phyloP scores from a whole-genome alignment of 2,329 filamentous ascomycete species.

The Colletotrichum spaethianum region DNA sequence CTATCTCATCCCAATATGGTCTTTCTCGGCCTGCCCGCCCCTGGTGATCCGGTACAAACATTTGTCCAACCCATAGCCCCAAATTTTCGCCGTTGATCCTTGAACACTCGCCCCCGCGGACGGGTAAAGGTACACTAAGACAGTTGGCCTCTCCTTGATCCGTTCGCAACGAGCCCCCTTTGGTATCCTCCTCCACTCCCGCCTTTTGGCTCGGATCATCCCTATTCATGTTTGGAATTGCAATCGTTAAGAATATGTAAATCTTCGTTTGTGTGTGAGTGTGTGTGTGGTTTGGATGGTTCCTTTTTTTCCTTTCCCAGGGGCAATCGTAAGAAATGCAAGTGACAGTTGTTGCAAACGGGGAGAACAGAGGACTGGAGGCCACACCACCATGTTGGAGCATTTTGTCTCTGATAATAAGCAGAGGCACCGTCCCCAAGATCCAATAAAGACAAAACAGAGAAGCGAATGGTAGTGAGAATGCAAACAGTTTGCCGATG shows the following conservation, averaged over 20 bases:
- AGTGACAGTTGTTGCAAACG: slow-evolving; percentile 23
- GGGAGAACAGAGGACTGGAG: neutral
- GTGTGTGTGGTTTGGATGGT: slow-evolving; percentile 23
- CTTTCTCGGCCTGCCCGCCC: neutral
- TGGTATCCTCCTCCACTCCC: slow-evolving; percentile 10
- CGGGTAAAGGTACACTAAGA: neutral
- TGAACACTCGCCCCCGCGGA: neutral
- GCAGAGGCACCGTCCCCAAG: slow-evolving; percentile 15
- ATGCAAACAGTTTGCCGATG: slow-evolving; percentile 28
- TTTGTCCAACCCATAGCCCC: neutral
- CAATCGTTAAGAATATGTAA: slow-evolving; percentile 24
- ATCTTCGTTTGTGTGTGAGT: slow-evolving; percentile 5
- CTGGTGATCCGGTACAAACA: neutral
- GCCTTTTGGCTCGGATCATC: neutral
- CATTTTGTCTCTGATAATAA: slow-evolving; percentile 11
- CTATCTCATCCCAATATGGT: neutral
- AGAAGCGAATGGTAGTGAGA: neutral
- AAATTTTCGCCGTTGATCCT: slow-evolving; percentile 7
- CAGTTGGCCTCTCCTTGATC: slow-evolving; percentile 11
- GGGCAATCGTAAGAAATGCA: slow-evolving; percentile 29
- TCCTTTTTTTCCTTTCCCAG: slow-evolving; percentile 6
- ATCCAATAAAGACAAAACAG: neutral
- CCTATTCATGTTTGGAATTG: neutral
- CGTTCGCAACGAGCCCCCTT: neutral
- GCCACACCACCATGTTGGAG: neutral